Evolutionary conservation across 257 asterid species (phyloP).

Genomic region (Solanum sitiens): DNA sequence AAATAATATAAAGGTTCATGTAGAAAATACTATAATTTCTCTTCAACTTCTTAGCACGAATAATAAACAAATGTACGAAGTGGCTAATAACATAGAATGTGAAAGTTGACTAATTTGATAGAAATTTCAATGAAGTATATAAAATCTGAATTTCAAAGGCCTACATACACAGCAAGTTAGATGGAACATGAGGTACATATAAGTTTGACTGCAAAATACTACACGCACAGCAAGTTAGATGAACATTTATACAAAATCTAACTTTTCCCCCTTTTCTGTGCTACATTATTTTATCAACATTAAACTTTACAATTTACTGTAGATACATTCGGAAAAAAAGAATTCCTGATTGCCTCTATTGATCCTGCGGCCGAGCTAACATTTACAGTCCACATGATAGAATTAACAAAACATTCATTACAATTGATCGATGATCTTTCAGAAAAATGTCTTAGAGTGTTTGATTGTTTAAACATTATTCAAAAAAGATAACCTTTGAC

Average conservation of each 20-base stretch:
- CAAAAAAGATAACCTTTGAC: background rate
- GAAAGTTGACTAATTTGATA: too few species aligned
- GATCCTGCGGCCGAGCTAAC: background rate
- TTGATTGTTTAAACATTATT: background rate
- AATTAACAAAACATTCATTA: background rate
- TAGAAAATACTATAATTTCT: background rate
- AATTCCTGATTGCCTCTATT: background rate
- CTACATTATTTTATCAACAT: background rate
- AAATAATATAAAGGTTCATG: background rate
- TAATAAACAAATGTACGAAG: background rate
- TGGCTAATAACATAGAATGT: background rate
- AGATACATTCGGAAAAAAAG: background rate
- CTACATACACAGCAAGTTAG: background rate
- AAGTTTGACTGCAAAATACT: background rate
- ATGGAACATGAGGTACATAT: background rate
- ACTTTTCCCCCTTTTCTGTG: background rate
- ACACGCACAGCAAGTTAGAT: background rate
- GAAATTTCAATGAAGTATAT: too few species aligned
- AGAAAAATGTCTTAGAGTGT: background rate
- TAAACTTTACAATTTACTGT: slow-evolving; percentile 9
- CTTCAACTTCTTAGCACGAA: slow-evolving; percentile 4
- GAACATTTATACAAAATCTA: background rate
- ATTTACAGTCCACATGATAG: background rate
- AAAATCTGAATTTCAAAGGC: background rate
- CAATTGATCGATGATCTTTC: background rate